Percentiles rank a stretch among this genome's conserved stretches.
Conservation (phyloP, 1,284 basidiomycete species). For the Malassezia psittaci region DNA sequence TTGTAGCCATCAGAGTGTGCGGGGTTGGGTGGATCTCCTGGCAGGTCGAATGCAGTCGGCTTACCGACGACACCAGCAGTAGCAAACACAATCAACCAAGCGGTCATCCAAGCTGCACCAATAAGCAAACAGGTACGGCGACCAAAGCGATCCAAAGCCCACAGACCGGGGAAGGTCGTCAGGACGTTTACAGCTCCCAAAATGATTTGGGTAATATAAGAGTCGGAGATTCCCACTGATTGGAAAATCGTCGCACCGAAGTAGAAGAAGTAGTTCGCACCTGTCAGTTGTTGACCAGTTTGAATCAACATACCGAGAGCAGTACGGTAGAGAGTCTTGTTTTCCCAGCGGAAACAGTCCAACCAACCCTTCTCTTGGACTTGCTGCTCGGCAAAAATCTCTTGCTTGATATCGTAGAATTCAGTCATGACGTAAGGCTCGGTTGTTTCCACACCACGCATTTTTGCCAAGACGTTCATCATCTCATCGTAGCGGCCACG, state of each 20-base stretch:
- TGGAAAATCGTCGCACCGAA: conserved; percentile 58
- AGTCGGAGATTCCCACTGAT: conserved; percentile 54
- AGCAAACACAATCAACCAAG: conserved; percentile 68
- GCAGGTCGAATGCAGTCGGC: conserved; percentile 46
- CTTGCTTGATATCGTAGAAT: conserved; percentile 37
- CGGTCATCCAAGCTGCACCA: conserved; percentile 56
- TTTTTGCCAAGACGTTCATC: conserved; percentile 55
- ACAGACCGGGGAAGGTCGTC: conserved; percentile 56
- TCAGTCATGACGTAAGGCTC: conserved; percentile 40
- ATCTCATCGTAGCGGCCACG: conserved; percentile 53
- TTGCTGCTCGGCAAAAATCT: conserved; percentile 23
- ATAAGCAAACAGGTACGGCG: conserved; percentile 53
- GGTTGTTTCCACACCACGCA: conserved; percentile 53
- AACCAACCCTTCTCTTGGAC: conserved; percentile 25
- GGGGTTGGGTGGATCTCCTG: conserved; percentile 12
- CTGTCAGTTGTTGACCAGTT: conserved; percentile 65
- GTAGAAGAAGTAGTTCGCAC: conserved; percentile 52
- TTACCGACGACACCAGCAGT: conserved; percentile 61
- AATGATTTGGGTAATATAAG: conserved; percentile 59
- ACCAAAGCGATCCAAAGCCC: conserved; percentile 56
- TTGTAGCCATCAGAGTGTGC: conserved; percentile 6
- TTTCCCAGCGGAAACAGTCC: conserved; percentile 36
- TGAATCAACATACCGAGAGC: conserved; percentile 58
- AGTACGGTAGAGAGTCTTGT: conserved; percentile 44
- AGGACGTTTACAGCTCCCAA: conserved; percentile 57